Percentiles rank a stretch among this genome's conserved stretches.
These are phyloP conservation scores for Solanum virginianum DNA, from an alignment of 257 asterid species.

Conservation along the genomic window DNA sequence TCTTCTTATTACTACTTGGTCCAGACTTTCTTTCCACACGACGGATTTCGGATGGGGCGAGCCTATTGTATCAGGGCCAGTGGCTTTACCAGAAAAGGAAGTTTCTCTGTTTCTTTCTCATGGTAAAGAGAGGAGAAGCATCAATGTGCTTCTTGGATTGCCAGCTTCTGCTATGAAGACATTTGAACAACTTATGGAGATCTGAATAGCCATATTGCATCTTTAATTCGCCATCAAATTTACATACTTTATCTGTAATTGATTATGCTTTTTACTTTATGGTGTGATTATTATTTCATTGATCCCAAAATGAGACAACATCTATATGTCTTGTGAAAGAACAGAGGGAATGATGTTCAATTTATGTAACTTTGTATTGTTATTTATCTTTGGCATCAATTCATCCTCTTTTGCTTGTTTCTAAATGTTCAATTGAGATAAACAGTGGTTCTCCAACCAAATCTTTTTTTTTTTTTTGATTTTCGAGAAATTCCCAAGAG, in stretches of 20 bases:
- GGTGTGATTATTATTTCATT: background rate
- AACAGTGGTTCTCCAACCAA: background rate
- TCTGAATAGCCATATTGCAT: constrained; percentile 3
- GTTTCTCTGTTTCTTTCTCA: constrained; percentile 70
- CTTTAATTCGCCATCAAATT: background rate
- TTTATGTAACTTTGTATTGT: background rate
- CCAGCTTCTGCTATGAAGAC: constrained; percentile 74
- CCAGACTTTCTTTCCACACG: constrained; percentile 61
- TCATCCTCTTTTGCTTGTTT: background rate
- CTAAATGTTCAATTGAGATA: background rate
- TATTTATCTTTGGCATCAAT: background rate
- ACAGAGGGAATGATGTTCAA: background rate
- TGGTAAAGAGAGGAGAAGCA: constrained; percentile 59
- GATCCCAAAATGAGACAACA: background rate
- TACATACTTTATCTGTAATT: background rate
- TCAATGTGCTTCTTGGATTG: constrained; percentile 83
- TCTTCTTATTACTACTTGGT: constrained; percentile 78
- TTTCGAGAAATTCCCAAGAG: background rate
- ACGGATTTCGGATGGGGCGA: constrained; percentile 93
- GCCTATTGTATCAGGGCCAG: constrained; percentile 65
- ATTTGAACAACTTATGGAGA: constrained; percentile 50
- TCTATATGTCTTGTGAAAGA: background rate
- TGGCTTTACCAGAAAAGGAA: constrained; percentile 73
- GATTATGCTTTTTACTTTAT: background rate
- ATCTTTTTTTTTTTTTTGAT: background rate